Base-by-base conservation (phyloP, 1,139 yeast genomes). In the Meyerozyma athensensis region DNA sequence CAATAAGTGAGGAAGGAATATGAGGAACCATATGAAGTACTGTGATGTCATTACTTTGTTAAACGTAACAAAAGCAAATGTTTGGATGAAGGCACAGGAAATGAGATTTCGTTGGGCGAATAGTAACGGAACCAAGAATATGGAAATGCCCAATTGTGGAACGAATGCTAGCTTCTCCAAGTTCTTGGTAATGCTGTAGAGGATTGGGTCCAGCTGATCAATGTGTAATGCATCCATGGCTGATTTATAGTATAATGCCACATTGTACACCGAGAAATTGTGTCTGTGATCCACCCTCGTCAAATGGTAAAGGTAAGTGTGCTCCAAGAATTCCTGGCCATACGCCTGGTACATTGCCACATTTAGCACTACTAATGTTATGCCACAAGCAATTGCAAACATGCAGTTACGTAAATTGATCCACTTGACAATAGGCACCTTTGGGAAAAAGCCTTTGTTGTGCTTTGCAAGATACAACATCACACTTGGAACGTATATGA, bases 41-140 rank as follows among this genome's bases (percentile, higher is more conserved):
- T 83, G 94, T 1, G 96, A 86, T 0, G 98, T 92, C 52, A 95
- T 85, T 24, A 92, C 97, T 61, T 92, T 92, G 65, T 92, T 92
- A 63, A 83, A 87, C 2, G 94, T 72, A 24, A 90, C 96, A 63
- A 92, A 92, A 20, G 87, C 75, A 58, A 87, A 82, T 1, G 98
- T 92, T 59, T 90, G 97, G n/a, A 89, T 57, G 53, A 90, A 86
- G 45, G 87, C 59, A 16, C 89, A 75, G 31, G 83, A 72, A n/a
- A 79, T 58, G 20, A 84, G 53, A 42, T 80, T 77, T 13, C 54
- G 56, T 32, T 68, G 61, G 2, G 84, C 79, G 51, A 79, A 73
- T 9, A 60, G 54, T 12, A 82, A 54, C 2, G 96, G 96, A 3
- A 87, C 51, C 1, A 83, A 36, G 0, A 85, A 47, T 1, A 70